These are phyloP conservation scores for Apiotrichum siamense DNA, from an alignment of 1,284 basidiomycete genomes.

Conservation along the genomic window DNA sequence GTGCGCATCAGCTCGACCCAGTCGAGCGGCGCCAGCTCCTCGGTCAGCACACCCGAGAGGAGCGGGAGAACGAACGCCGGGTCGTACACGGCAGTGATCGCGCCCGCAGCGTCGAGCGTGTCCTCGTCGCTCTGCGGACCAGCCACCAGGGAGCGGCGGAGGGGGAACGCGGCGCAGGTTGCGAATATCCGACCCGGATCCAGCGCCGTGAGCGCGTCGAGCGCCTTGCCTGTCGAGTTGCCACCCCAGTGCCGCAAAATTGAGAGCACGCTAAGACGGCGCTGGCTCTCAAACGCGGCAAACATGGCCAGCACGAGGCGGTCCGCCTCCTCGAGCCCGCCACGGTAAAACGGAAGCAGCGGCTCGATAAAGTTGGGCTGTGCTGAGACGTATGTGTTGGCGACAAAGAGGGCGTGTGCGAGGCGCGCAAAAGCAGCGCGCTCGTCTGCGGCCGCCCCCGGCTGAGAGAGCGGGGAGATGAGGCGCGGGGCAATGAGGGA, in stretches of 20 bases:
- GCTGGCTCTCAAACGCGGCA: constrained; percentile 66
- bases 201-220: constrained; percentile 65
- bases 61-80: constrained; percentile 70
- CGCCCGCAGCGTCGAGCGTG: constrained; percentile 15
- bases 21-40: constrained; percentile 58
- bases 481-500: constrained; percentile 50
- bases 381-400: constrained; percentile 71
- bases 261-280: constrained; percentile 59
- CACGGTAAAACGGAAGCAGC: constrained; percentile 65
- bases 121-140: background rate
- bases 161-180: constrained; percentile 68
- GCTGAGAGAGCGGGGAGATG: constrained; percentile 37
- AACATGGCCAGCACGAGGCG: constrained; percentile 65
- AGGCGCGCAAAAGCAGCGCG: constrained; percentile 54
- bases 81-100: constrained; percentile 58
- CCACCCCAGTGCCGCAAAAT: constrained; percentile 60
- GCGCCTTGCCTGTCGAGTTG: constrained; percentile 49
- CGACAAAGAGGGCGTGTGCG: constrained; percentile 61
- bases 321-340: constrained; percentile 61
- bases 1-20: constrained; percentile 83
- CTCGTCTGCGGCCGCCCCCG: constrained; percentile 60
- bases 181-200: constrained; percentile 64
- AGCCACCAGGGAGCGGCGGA: constrained; percentile 13
- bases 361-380: constrained; percentile 74
- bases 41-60: constrained; percentile 58